These are phyloP conservation scores for Sisymbrium altissimum DNA, from an alignment of 345 rosid genomes.

Conservation along the genomic window DNA sequence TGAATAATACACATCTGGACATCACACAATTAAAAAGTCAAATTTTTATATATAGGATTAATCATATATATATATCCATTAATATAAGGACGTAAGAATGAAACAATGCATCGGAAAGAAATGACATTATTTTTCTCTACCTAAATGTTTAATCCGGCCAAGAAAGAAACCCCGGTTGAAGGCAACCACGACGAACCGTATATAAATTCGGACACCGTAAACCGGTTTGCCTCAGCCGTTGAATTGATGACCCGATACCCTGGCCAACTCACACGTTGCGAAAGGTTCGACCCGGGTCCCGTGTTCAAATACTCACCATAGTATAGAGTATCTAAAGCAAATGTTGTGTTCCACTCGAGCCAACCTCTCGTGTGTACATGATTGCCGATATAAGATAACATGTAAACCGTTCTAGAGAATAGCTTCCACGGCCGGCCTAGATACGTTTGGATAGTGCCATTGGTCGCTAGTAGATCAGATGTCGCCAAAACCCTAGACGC, in stretches of 20 bases:
- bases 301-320: constrained; percentile 87
- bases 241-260: constrained; percentile 78
- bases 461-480: constrained; percentile 47
- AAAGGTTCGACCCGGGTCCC: constrained; percentile 74
- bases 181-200: constrained; percentile 97
- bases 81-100: constrained; percentile 35
- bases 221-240: constrained; percentile 57
- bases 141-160: constrained; percentile 70
- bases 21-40: constrained; percentile 7
- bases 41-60: constrained; percentile 23
- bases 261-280: constrained; percentile 76
- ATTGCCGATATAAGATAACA: constrained; percentile 67
- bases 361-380: constrained; percentile 89
- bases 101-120: constrained; percentile 30
- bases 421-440: constrained; percentile 96
- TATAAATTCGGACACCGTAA: constrained; percentile 83
- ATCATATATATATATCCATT: constrained; percentile 24
- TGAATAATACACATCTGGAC: neutral
- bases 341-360: constrained; percentile 84
- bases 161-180: constrained; percentile 91
- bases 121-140: constrained; percentile 13
- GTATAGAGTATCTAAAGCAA: constrained; percentile 80
- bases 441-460: constrained; percentile 55
- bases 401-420: constrained; percentile 67
- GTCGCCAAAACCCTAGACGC: constrained; percentile 63